phyloP scores from a whole-genome alignment of 768 basidiomycete species.

The Russula emetica region DNA sequence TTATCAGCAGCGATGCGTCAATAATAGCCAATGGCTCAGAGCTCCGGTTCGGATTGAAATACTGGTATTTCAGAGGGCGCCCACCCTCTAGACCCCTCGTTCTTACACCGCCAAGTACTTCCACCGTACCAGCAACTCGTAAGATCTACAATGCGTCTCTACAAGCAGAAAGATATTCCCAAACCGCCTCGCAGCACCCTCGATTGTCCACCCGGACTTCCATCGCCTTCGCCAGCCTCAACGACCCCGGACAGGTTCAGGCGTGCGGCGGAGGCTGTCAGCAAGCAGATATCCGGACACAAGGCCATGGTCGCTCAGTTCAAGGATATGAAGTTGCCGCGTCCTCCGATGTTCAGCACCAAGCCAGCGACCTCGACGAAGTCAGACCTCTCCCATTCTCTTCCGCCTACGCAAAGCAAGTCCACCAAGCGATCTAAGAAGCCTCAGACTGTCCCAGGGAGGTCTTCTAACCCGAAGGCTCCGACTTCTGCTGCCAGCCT shows the following conservation, averaged over 20 bases:
- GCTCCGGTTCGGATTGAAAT: conserved; percentile 9
- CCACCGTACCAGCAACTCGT: conserved; percentile 19
- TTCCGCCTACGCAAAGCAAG: conserved; percentile 1
- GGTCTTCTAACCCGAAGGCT: not conserved
- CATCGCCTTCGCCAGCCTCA: conserved; percentile 1
- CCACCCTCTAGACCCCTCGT: not conserved
- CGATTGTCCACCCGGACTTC: not conserved
- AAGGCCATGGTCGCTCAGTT: conserved; percentile 22
- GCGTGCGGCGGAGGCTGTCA: conserved; percentile 19
- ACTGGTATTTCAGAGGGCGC: not conserved
- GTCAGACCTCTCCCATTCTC: not conserved
- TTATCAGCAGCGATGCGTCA: not conserved
- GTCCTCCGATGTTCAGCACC: conserved; percentile 9
- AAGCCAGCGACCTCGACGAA: not conserved
- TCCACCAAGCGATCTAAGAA: not conserved
- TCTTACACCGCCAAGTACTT: conserved; percentile 19
- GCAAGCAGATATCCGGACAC: conserved; percentile 16
- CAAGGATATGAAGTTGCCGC: conserved; percentile 13
- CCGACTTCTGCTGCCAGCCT: not conserved
- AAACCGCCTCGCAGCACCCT: not conserved
- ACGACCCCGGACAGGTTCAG: conserved; percentile 1
- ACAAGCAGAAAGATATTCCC: conserved; percentile 13
- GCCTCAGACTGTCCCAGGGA: not conserved
- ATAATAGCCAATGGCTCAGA: not conserved
- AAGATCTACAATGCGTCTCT: conserved; percentile 23